Percentiles rank a stretch among this genome's conserved stretches.
These are phyloP conservation scores for Letharia lupina DNA, from an alignment of 495 filamentous ascomycete genomes.

Conservation along the genomic window DNA sequence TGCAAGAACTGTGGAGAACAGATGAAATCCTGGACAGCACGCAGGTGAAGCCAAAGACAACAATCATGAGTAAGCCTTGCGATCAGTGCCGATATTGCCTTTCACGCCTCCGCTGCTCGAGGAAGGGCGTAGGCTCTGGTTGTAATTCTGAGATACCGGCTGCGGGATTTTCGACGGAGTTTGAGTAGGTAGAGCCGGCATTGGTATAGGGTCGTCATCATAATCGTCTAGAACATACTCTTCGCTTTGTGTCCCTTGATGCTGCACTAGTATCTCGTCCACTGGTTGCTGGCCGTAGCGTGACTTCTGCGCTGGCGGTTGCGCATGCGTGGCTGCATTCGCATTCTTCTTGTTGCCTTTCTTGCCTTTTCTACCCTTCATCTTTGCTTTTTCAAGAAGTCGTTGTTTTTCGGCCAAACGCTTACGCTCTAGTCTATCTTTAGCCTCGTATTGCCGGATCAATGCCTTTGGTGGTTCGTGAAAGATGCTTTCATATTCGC, in stretches of 20 bases:
- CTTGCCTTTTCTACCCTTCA: slow-evolving; percentile 80
- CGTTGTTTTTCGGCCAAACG: slow-evolving; percentile 72
- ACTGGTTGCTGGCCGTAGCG: slow-evolving; percentile 38
- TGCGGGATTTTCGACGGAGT: slow-evolving; percentile 25
- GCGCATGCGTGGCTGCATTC: slow-evolving; percentile 22
- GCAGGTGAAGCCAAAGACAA: not conserved
- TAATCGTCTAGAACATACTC: slow-evolving; percentile 48
- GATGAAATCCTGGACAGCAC: not conserved
- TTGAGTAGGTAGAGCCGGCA: slow-evolving; percentile 31
- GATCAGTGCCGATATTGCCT: not conserved
- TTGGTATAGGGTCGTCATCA: slow-evolving; percentile 44
- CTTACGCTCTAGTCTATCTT: slow-evolving; percentile 78
- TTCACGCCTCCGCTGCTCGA: slow-evolving; percentile 6
- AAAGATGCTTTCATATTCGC: slow-evolving; percentile 82
- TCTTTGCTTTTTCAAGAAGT: slow-evolving; percentile 87
- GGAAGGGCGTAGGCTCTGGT: slow-evolving; percentile 14
- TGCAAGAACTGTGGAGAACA: not conserved
- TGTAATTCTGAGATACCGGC: slow-evolving; percentile 12
- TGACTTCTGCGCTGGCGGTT: slow-evolving; percentile 34
- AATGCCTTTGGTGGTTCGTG: slow-evolving; percentile 72
- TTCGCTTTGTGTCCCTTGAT: slow-evolving; percentile 43
- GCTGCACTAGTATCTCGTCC: slow-evolving; percentile 37
- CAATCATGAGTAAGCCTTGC: not conserved
- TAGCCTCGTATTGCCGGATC: slow-evolving; percentile 88
- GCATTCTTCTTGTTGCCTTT: slow-evolving; percentile 59